phyloP scores from a whole-genome alignment of 108 stramenopile species.

The Nitzschia palea region DNA sequence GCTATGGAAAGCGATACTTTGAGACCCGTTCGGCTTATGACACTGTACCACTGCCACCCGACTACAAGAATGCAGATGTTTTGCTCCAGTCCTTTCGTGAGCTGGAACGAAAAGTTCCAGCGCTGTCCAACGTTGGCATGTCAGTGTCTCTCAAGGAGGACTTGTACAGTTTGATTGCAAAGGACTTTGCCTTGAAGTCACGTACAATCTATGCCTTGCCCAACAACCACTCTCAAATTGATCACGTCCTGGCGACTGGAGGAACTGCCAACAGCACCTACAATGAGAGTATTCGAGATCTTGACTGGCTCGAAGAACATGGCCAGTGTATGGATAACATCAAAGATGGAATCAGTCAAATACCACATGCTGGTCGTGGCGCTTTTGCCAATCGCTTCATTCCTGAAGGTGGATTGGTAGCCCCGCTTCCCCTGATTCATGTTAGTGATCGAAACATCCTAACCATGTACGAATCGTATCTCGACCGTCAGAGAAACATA shows the following conservation, averaged over 20 bases:
- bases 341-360: conserved; percentile 47
- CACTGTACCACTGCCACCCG: conserved; percentile 34
- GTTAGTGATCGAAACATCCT: conserved; percentile 29
- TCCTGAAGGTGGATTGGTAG: conserved; percentile 54
- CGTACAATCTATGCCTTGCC: conserved; percentile 31
- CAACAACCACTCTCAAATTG: conserved; percentile 4
- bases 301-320: conserved; percentile 37
- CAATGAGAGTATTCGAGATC: conserved; percentile 26
- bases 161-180: background rate
- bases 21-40: conserved; percentile 27
- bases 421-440: conserved; percentile 69
- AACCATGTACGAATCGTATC: conserved; percentile 37
- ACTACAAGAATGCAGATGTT: conserved; percentile 33
- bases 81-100: conserved; percentile 19
- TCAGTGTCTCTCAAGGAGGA: background rate
- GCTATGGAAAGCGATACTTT: conserved; percentile 39
- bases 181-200: conserved; percentile 7
- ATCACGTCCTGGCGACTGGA: conserved; percentile 14
- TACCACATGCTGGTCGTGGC: conserved; percentile 76
- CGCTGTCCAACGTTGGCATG: background rate
- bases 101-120: background rate
- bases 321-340: conserved; percentile 80
- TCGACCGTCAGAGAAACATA: background rate
- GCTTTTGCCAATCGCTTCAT: conserved; percentile 76
- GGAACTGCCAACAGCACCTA: conserved; percentile 22